Evolutionary conservation across 2,329 filamentous ascomycete species (phyloP), one percentile per base, ranked within the genome.

Genomic region (Leptographium radiaticola): DNA sequence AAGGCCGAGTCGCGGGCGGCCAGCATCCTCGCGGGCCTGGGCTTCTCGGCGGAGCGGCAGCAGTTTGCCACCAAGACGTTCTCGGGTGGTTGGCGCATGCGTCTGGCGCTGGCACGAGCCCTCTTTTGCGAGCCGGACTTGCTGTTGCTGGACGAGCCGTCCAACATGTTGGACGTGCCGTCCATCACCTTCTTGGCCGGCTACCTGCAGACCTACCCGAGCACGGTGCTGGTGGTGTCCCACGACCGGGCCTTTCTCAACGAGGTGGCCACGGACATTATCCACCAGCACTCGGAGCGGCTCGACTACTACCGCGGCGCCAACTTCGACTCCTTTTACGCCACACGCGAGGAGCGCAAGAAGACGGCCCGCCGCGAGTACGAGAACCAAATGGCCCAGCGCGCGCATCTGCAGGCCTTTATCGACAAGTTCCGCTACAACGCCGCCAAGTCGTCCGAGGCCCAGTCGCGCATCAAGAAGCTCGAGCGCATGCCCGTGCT

Each of bases 401-500:
- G 93, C 62, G 89, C 89, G 36, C 93, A 98, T 75, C 72, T 98
- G 59, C 93, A 98, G 74, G 84, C 88, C 33, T 98, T 98, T 71
- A 98, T 98, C 72, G 93, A 98, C 79, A 98, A 98, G 72, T 98
- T 98, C 78, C 83, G 93, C 52, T 98, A 98, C 78, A 98, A 98
- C 66, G 93, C 93, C 33, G 93, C 91, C 64, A 98, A 98, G 70
- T 96, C 93, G 1, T 95, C 91, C 10, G 93, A 98, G 75, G 93
- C 93, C 1, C 93, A 98, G 67, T 97, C 91, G 1, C 84, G 93
- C 64, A 97, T 98, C 79, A 98, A 98, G 79, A 98, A 98, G 68
- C 76, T 98, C 58, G 94, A 98, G 70, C 89, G 87, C 65, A 96
- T 98, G 88, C 93, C 94, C 2, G 75, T 95, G 1, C 78, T 98